Conservation (phyloP, 2,329 filamentous ascomycete species). For the Trichophyton simii region DNA sequence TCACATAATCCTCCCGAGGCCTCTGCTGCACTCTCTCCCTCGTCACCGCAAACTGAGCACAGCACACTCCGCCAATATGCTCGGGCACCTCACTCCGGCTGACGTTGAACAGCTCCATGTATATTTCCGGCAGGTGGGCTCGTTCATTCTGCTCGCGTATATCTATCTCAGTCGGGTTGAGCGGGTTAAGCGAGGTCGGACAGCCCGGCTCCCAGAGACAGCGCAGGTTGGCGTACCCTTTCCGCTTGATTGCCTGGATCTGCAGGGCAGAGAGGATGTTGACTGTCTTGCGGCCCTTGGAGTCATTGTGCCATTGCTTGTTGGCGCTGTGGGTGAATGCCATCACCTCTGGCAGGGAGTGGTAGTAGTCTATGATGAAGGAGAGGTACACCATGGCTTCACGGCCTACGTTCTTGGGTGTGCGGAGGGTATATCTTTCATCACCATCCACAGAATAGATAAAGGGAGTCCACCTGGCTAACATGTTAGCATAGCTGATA, state of each 20-base stretch:
- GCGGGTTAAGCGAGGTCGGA: conserved; percentile 39
- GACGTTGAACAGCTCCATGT: conserved; percentile 37
- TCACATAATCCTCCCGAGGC: conserved; percentile 41
- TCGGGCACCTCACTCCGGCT: conserved; percentile 25
- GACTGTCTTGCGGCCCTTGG: conserved; percentile 40
- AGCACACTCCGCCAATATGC: conserved; percentile 40
- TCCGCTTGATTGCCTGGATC: conserved; percentile 35
- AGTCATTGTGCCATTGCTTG: conserved; percentile 40
- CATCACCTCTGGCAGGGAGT: conserved; percentile 29
- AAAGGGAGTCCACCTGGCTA: conserved; percentile 7
- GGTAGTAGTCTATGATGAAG: conserved; percentile 31
- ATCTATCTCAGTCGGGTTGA: conserved; percentile 30
- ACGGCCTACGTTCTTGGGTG: conserved; percentile 8
- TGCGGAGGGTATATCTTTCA: conserved; percentile 2
- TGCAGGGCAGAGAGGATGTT: conserved; percentile 39
- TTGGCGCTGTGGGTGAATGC: conserved; percentile 31
- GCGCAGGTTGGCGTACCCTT: conserved; percentile 44
- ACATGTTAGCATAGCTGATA: background rate
- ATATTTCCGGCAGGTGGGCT: conserved; percentile 39
- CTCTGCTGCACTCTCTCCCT: conserved; percentile 35
- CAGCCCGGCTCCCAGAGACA: conserved; percentile 43
- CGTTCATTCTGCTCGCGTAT: conserved; percentile 26
- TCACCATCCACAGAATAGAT: conserved; percentile 10
- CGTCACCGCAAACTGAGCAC: conserved; percentile 44
- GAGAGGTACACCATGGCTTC: conserved; percentile 10